Conservation (phyloP, 768 basidiomycete species). For the Tulasnella calospora region DNA sequence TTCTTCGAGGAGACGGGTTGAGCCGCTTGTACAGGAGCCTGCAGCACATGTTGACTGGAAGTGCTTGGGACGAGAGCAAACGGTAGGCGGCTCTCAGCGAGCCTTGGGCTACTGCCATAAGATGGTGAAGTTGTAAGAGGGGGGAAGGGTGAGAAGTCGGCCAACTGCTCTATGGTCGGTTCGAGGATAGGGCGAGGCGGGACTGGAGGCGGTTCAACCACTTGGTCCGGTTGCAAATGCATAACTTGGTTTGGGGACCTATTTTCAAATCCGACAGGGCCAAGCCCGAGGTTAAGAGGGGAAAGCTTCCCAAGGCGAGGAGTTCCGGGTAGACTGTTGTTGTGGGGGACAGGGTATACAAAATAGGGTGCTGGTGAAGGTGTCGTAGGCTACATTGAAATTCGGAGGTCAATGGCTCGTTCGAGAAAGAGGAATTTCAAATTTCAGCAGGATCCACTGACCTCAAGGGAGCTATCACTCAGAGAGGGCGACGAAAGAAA, state of each 20-base stretch:
- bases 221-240: not conserved
- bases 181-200: not conserved
- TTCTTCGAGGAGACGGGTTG: not conserved
- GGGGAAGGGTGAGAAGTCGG: not conserved
- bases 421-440: not conserved
- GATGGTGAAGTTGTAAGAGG: not conserved
- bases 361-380: not conserved
- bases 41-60: not conserved
- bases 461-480: not conserved
- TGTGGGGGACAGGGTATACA: too few species aligned
- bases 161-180: not conserved
- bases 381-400: not conserved
- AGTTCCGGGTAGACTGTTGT: not conserved
- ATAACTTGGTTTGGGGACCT: not conserved
- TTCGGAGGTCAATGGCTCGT: not conserved
- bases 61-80: not conserved
- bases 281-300: not conserved
- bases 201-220: not conserved
- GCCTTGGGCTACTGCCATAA: too few species aligned
- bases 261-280: not conserved
- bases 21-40: not conserved
- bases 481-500: not conserved
- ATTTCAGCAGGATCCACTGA: not conserved
- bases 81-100: not conserved
- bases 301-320: not conserved